These are phyloP conservation scores for Umbelopsis isabellina DNA, from an alignment of 192 early-diverging fungal genomes.

Conservation along the genomic window DNA sequence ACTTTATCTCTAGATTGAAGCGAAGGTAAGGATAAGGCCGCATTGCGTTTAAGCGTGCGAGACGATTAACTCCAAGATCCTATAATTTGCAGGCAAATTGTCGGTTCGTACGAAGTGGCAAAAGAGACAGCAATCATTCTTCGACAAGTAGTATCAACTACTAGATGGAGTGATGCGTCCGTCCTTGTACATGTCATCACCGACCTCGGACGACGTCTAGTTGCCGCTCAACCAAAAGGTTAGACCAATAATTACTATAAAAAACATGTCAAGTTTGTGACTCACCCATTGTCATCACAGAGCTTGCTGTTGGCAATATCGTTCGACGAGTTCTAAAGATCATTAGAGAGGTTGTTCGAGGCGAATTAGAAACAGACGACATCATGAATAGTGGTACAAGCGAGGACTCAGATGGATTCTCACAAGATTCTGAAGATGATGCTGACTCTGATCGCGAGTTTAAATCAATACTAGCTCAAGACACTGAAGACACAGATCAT, in stretches of 20 bases:
- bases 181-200: slow-evolving; percentile 66
- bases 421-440: slow-evolving; percentile 28
- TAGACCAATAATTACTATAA: not conserved
- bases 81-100: slow-evolving; percentile 56
- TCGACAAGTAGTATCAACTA: slow-evolving; percentile 74
- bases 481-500: slow-evolving; percentile 21
- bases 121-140: slow-evolving; percentile 77
- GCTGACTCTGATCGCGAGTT: slow-evolving; percentile 30
- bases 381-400: slow-evolving; percentile 20
- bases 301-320: slow-evolving; percentile 86
- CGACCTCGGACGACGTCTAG: slow-evolving; percentile 66
- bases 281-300: slow-evolving; percentile 35
- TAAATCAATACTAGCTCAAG: slow-evolving; percentile 26
- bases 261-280: not conserved
- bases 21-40: slow-evolving; percentile 35
- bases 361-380: slow-evolving; percentile 34
- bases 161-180: slow-evolving; percentile 69
- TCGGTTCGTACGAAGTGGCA: slow-evolving; percentile 67
- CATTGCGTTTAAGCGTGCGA: not conserved
- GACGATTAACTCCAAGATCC: not conserved
- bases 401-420: slow-evolving; percentile 11
- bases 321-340: slow-evolving; percentile 80
- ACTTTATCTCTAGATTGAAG: slow-evolving; percentile 45
- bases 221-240: slow-evolving; percentile 81
- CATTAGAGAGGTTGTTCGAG: slow-evolving; percentile 72